Evolutionary conservation across 148 eudicot species (phyloP), one percentile per base, ranked within the genome.

Genomic region (Vaccinium macrocarpon): DNA sequence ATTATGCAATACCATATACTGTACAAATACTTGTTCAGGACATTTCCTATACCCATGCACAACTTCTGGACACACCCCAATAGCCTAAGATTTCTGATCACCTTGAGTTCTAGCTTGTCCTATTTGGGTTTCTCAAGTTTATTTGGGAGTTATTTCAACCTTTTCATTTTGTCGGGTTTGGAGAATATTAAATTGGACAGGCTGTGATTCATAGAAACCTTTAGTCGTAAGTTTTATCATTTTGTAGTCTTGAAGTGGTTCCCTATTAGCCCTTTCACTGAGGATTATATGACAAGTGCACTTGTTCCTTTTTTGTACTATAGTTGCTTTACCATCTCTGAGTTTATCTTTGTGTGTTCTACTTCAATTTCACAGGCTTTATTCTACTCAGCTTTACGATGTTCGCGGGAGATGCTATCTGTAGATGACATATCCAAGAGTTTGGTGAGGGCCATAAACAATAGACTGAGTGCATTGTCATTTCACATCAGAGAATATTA

Each of bases 401-500:
- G 97, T 87, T 88, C 98, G 3, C 92, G 97, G n/a, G 98, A 95
- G 88, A 92, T 95, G 91, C 89, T 95, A 52, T 53, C 84, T 48
- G 86, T 82, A 72, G 90, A 93, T 84, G 98, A 93, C 73, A 93
- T 94, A 71, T 88, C 94, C 82, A 89, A 93, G 89, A 92, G 87
- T 83, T 85, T 91, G 73, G 91, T 95, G 80, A 90, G 92, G 84
- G 92, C 97, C 56, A 84, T 93, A 82, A 95, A 91, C 59, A 95
- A 95, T 84, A 91, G 98, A 87, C 89, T 95, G 27, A 93, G 98
- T 84, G 98, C 98, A 46, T 88, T 95, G 42, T 95, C 98, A 38
- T 95, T 95, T 82, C 98, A 95, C 87, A 92, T 95, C 16, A 94
- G 98, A 88, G 95, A 95, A 84, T 95, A 95, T 75, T 95, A 95